phyloP scores from a whole-genome alignment of 306 rosid genomes.

The Argentina anserina region DNA sequence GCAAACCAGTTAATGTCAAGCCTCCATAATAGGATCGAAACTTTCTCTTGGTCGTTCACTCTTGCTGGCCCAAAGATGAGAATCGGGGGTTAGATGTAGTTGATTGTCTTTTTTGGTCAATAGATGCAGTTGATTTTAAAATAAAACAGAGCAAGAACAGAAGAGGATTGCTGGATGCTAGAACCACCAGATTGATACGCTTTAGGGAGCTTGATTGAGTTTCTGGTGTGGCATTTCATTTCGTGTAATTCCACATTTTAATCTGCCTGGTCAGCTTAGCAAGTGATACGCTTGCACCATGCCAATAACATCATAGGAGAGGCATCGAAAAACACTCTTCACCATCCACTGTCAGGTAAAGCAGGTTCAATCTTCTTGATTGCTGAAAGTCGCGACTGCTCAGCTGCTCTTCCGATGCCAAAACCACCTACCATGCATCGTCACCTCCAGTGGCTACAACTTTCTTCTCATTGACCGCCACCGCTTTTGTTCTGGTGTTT shows the following conservation, averaged over 20 bases:
- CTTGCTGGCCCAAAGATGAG: not conserved
- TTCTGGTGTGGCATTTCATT: slow-evolving; percentile 79
- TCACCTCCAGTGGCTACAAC: slow-evolving; percentile 94
- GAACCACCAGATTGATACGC: not conserved
- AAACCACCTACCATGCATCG: slow-evolving; percentile 81
- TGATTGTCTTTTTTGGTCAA: no score
- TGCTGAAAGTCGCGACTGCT: slow-evolving; percentile 93
- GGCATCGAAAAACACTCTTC: slow-evolving; percentile 25
- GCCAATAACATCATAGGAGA: slow-evolving; percentile 61
- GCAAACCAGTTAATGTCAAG: not conserved
- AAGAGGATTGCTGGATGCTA: not conserved
- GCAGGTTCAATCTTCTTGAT: slow-evolving; percentile 11
- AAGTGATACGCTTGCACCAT: slow-evolving; percentile 51
- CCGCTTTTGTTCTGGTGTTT: slow-evolving; percentile 46
- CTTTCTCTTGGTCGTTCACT: not conserved
- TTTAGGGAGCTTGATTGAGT: slow-evolving; percentile 62
- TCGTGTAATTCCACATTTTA: no score
- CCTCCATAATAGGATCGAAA: not conserved
- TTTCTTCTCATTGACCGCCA: slow-evolving; percentile 92
- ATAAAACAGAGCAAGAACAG: not conserved
- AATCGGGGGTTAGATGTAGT: not conserved
- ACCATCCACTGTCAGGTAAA: not conserved
- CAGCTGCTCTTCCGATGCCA: slow-evolving; percentile 97
- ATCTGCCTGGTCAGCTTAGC: slow-evolving; percentile 88
- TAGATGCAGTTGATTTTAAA: not conserved